A percentile compares a stretch with the other conserved stretches of the same genome.
Conservation (phyloP, 768 basidiomycete genomes). For the Tubosaeta brunneosetosa region DNA sequence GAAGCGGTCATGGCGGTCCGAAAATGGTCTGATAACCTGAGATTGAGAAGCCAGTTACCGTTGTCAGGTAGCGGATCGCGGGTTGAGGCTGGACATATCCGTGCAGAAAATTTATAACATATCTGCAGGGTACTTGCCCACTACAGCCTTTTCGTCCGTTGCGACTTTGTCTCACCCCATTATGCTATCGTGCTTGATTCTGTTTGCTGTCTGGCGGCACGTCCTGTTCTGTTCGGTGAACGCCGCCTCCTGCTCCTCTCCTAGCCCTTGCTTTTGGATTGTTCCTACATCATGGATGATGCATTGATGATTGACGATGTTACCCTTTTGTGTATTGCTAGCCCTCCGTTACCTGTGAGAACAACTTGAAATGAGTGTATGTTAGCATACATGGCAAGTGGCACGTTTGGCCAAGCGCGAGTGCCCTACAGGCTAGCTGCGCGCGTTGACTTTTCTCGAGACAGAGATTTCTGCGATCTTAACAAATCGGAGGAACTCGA, state of each 20-base stretch:
- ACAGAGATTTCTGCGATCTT: too few species aligned
- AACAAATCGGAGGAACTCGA: too few species aligned
- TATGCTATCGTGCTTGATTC: neutral
- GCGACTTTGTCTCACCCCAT: neutral
- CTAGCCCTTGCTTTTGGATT: neutral
- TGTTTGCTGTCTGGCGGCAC: neutral
- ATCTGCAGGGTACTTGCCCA: neutral
- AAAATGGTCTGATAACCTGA: conserved; percentile 20
- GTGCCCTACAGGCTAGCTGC: too few species aligned
- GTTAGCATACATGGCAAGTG: too few species aligned
- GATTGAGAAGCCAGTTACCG: too few species aligned
- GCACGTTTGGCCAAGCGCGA: too few species aligned
- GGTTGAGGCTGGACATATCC: neutral
- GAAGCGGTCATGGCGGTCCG: conserved; percentile 27
- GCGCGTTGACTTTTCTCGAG: too few species aligned
- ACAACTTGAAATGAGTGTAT: neutral
- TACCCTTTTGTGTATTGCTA: neutral
- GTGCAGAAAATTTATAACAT: neutral
- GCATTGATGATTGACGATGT: too few species aligned
- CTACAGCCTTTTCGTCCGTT: neutral
- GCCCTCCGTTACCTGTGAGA: neutral
- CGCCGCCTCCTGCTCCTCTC: neutral
- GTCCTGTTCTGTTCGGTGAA: neutral
- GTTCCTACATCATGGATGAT: neutral
- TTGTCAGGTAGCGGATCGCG: neutral